Conservation (phyloP, 441 rosid species). For the Breynia disticha region DNA sequence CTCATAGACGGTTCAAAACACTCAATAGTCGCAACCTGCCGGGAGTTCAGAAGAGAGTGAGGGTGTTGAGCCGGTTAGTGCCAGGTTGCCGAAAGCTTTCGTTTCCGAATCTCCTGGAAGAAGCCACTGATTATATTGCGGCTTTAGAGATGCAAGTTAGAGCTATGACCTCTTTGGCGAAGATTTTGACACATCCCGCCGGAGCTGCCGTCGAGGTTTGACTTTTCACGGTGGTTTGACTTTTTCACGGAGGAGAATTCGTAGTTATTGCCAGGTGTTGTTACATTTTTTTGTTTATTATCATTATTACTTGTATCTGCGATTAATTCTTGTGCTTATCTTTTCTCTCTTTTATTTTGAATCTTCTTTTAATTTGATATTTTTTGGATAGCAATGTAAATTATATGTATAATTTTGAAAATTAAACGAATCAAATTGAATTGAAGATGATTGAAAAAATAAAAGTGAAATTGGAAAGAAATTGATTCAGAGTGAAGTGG, state of each 20-base stretch:
- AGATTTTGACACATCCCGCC: constrained; percentile 36
- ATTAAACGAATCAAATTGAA: no score
- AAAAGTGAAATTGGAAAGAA: no score
- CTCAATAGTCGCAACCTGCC: no score
- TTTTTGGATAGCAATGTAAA: no score
- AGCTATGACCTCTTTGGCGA: constrained; percentile 61
- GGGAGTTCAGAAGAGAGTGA: constrained; percentile 47
- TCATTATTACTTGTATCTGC: constrained; percentile 2
- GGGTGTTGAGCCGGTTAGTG: constrained; percentile 62
- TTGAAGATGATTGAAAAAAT: no score
- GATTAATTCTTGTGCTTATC: constrained; percentile 22
- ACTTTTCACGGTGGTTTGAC: constrained; percentile 9
- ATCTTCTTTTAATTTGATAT: not conserved
- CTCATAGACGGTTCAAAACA: constrained; percentile 36
- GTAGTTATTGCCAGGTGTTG: constrained; percentile 21
- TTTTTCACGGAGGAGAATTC: no score
- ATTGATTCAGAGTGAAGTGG: no score
- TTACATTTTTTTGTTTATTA: constrained; percentile 5
- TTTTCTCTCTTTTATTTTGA: not conserved
- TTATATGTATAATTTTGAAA: no score
- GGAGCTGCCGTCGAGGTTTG: constrained; percentile 12
- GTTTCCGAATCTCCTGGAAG: constrained; percentile 65
- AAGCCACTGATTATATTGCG: constrained; percentile 73
- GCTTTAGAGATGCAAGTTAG: constrained; percentile 95
- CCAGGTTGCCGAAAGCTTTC: constrained; percentile 91